These are phyloP conservation scores for Pseudoturritis turrita DNA, from an alignment of 345 rosid species.

Conservation along the genomic window DNA sequence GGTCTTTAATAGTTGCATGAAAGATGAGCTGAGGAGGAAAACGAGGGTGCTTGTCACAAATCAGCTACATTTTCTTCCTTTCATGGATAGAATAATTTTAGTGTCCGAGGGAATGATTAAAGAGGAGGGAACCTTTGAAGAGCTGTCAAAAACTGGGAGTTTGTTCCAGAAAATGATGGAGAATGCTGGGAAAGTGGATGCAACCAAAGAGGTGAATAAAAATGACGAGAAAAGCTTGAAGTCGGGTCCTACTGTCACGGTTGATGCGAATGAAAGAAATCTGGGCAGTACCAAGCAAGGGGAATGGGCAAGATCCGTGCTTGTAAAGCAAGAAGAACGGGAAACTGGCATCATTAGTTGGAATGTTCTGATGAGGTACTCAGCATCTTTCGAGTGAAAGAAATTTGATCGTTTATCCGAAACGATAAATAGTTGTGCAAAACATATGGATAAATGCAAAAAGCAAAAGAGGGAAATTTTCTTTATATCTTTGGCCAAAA, in stretches of 20 bases:
- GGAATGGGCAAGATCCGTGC: slow-evolving; percentile 64
- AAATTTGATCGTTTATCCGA: too few species aligned
- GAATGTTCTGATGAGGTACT: slow-evolving; percentile 76
- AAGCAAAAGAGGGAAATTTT: not conserved
- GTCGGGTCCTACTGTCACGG: slow-evolving; percentile 33
- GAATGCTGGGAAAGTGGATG: slow-evolving; percentile 95
- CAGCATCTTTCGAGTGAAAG: too few species aligned
- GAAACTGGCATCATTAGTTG: slow-evolving; percentile 91
- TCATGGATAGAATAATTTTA: slow-evolving; percentile 69
- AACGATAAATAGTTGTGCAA: not conserved
- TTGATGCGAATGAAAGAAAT: slow-evolving; percentile 26
- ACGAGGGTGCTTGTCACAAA: slow-evolving; percentile 91
- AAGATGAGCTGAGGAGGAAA: slow-evolving; percentile 67
- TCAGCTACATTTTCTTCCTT: slow-evolving; percentile 97
- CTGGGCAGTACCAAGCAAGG: slow-evolving; percentile 34
- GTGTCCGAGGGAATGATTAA: slow-evolving; percentile 72
- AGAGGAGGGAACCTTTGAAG: slow-evolving; percentile 89
- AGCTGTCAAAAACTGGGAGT: slow-evolving; percentile 63
- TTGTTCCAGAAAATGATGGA: slow-evolving; percentile 86
- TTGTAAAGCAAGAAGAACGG: slow-evolving; percentile 89
- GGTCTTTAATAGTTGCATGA: slow-evolving; percentile 90
- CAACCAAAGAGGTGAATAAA: slow-evolving; percentile 37
- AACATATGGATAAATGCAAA: not conserved
- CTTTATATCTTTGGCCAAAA: not conserved
- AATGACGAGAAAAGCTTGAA: slow-evolving; percentile 35